Conservation (phyloP, 2,329 filamentous ascomycete species). For the Colletotrichum liriopes region DNA sequence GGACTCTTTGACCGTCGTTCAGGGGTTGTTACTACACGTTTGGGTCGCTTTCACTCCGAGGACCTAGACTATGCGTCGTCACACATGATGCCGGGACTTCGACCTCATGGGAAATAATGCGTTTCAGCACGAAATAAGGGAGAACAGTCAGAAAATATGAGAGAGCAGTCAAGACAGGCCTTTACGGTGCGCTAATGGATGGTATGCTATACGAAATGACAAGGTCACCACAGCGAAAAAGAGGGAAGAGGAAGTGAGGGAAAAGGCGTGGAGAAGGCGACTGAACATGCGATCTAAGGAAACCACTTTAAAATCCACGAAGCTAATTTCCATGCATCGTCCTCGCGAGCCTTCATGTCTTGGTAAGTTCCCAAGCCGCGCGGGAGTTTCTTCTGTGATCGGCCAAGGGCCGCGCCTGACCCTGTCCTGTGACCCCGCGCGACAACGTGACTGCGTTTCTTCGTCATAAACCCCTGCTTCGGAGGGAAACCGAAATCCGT, state of each 20-base stretch:
- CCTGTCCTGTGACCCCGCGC: slow-evolving; percentile 38
- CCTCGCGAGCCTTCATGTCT: slow-evolving; percentile 37
- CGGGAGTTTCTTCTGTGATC: slow-evolving; percentile 22
- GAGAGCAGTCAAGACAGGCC: neutral
- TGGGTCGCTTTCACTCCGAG: neutral
- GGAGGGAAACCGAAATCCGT: slow-evolving; percentile 35
- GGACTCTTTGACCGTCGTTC: slow-evolving; percentile 33
- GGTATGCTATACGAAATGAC: slow-evolving; percentile 17
- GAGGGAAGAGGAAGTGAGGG: neutral
- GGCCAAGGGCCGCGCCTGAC: slow-evolving; percentile 29
- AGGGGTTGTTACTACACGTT: slow-evolving; percentile 17
- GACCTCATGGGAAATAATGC: neutral
- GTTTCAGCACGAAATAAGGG: neutral
- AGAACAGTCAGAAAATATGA: neutral
- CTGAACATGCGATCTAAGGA: slow-evolving; percentile 37
- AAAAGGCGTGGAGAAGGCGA: slow-evolving; percentile 8
- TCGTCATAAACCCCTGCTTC: slow-evolving; percentile 34
- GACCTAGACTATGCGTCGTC: neutral
- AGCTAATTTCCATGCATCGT: slow-evolving; percentile 33
- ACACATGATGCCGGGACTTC: neutral
- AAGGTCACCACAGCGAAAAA: slow-evolving; percentile 9
- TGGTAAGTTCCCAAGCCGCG: slow-evolving; percentile 36
- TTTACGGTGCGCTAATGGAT: neutral
- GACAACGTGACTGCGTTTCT: slow-evolving; percentile 42
- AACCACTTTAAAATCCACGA: slow-evolving; percentile 30